Base-by-base conservation (phyloP, 345 rosid genomes). In the Syzygium jambos region DNA sequence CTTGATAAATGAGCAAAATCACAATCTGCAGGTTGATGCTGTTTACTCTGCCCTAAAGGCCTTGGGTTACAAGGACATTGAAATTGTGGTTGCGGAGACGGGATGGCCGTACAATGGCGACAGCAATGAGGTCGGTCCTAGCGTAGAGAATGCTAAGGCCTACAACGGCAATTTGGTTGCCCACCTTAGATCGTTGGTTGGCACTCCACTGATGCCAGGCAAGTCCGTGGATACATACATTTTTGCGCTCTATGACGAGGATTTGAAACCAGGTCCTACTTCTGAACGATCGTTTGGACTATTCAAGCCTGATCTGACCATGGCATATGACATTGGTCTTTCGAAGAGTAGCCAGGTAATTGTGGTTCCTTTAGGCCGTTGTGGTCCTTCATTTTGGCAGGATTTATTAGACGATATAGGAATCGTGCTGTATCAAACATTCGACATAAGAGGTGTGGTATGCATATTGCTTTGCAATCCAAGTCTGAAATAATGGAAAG, bases 141-240 rank as follows among this genome's bases (percentile, higher is more conserved):
- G 96, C 77, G 85, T 95, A 21, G 99, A 95, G 89, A 98, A 96
- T 88, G 99, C 99, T 6, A 95, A 91, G 93, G 98, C 97, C 65
- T 98, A 94, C 88, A 95, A 94, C 9, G 99, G 99, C 87, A 96
- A 96, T 88, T 88, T 98, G 94, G 92, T 98, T 82, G 92, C 94
- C 54, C 99, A 94, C 88, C 93, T 98, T 11, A 92, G 92, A 91
- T 95, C 99, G 10, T 91, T 92, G 94, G 94, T 87, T 59, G 99
- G 99, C 53, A 96, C 99, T 54, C 99, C 99, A 49, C 90, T 96
- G 87, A 96, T 96, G 99, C 99, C 99, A 38, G 97, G 98, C 85
- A 96, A 96, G 87, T 89, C 99, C 41, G 94, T 98, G 5, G 99
- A 96, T 78, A 96, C 99, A 6, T 98, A 96, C 91, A 90, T 98